Evolutionary conservation across 257 asterid species (phyloP), one percentile per base, ranked within the genome.

Genomic region (Solanum pennellii): DNA sequence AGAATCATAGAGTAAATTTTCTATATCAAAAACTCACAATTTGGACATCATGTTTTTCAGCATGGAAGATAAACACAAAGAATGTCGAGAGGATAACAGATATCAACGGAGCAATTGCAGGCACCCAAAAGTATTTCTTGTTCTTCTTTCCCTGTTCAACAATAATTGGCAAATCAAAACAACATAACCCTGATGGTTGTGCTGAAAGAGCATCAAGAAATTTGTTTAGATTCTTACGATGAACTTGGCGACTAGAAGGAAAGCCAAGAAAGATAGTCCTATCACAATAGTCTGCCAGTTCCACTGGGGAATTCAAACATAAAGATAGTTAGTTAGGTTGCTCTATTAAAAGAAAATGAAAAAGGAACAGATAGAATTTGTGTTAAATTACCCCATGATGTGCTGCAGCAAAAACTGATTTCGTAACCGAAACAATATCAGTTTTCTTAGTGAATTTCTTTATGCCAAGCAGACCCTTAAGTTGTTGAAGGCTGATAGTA

Each of bases 61-160:
- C 98, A 72, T 86, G 98, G 29, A 96, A 92, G 85, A 95, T 90
- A 82, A 62, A 94, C 3, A 95, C 98, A 12, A 59, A 92, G 73
- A 94, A 87, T 25, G 98, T 95, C 20, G 98, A 85, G 69, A 95
- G 76, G 90, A 95, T 87, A 25, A 95, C 96, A 0, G 98, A 95
- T 75, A 90, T 87, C 92, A 95, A 79, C 5, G 98, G 98, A 77
- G 95, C 97, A 79, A 95, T 92, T 88, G 98, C 98, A 86, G 98
- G 90, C 87, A 95, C 29, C 98, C 98, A 95, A 68, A 95, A 95
- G 35, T 83, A 37, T 60, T 91, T 95, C 91, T 82, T 93, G 90
- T 94, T 90, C 91, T 35, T 92, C 77, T 94, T 95, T 27, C 94
- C 97, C 98, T 95, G 89, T 47, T 80, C 9, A 45, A 88, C 76